These are phyloP conservation scores for Bruguiera gymnorhiza DNA, from an alignment of 345 rosid species.

Conservation along the genomic window DNA sequence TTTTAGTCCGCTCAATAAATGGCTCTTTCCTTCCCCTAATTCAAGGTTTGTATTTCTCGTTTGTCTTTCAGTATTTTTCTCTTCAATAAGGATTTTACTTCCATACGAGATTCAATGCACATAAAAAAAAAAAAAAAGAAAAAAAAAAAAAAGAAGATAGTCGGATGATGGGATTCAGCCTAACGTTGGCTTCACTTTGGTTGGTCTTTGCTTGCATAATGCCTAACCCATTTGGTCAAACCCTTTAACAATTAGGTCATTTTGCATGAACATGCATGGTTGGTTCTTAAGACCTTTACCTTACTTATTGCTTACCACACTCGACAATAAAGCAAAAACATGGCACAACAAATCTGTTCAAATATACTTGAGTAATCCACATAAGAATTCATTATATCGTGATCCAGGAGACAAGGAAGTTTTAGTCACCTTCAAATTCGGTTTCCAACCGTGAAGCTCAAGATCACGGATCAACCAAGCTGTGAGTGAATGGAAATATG, in stretches of 20 bases:
- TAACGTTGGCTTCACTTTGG: background rate
- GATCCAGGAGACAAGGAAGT: no score
- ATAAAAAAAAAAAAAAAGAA: no score
- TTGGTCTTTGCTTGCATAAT: background rate
- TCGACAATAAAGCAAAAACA: background rate
- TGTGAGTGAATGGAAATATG: no score
- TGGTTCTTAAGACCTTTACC: background rate
- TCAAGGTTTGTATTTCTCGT: no score
- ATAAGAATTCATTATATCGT: background rate
- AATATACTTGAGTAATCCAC: background rate
- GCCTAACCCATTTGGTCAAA: background rate
- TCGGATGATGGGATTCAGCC: background rate
- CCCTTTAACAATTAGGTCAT: background rate
- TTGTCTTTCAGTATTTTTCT: no score
- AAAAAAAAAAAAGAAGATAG: background rate
- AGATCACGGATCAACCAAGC: no score
- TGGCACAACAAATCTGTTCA: background rate
- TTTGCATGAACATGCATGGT: background rate
- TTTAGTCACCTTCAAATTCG: no score
- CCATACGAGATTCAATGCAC: no score
- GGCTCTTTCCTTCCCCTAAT: no score
- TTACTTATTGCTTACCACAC: background rate
- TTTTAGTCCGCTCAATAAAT: no score
- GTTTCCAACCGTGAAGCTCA: no score
- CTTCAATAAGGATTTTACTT: no score